Evolutionary conservation across 176 grass and related monocot genomes (phyloP).

Genomic region (Musa schizocarpa): DNA sequence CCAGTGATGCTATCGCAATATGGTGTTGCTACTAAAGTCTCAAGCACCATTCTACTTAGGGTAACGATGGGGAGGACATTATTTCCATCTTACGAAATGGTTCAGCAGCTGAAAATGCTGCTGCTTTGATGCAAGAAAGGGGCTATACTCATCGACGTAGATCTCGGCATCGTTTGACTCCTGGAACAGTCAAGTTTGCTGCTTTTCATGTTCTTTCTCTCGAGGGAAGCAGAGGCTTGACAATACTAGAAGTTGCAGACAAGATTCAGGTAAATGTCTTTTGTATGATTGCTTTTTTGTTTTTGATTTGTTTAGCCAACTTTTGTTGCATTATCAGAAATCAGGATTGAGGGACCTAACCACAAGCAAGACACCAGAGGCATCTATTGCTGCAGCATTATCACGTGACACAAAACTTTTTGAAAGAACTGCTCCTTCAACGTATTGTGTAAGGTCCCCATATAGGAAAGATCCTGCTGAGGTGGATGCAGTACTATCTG

Average conservation of each 20-base stretch:
- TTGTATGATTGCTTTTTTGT: neutral
- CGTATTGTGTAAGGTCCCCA: slow-evolving; percentile 77
- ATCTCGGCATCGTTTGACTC: slow-evolving; percentile 80
- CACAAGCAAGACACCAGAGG: slow-evolving; percentile 97
- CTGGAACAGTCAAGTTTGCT: slow-evolving; percentile 96
- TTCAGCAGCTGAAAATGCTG: slow-evolving; percentile 74
- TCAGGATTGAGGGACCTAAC: slow-evolving; percentile 97
- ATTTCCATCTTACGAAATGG: slow-evolving; percentile 72
- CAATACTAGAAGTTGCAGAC: slow-evolving; percentile 89
- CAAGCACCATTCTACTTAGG: slow-evolving; percentile 29
- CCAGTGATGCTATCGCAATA: neutral
- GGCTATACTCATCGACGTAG: slow-evolving; percentile 60
- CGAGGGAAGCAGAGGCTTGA: slow-evolving; percentile 73
- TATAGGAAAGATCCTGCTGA: slow-evolving; percentile 86
- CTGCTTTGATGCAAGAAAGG: slow-evolving; percentile 79
- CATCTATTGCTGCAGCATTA: slow-evolving; percentile 88
- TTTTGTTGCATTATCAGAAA: slow-evolving; percentile 37
- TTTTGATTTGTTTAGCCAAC: neutral
- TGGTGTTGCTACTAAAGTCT: neutral
- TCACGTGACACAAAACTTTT: slow-evolving; percentile 91
- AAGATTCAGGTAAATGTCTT: slow-evolving; percentile 78
- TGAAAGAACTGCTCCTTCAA: slow-evolving; percentile 85
- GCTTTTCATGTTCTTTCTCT: slow-evolving; percentile 97
- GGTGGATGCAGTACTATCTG: slow-evolving; percentile 57
- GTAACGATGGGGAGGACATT: slow-evolving; percentile 45